Base-by-base conservation (phyloP, 345 rosid species). In the Brassica cretica region DNA sequence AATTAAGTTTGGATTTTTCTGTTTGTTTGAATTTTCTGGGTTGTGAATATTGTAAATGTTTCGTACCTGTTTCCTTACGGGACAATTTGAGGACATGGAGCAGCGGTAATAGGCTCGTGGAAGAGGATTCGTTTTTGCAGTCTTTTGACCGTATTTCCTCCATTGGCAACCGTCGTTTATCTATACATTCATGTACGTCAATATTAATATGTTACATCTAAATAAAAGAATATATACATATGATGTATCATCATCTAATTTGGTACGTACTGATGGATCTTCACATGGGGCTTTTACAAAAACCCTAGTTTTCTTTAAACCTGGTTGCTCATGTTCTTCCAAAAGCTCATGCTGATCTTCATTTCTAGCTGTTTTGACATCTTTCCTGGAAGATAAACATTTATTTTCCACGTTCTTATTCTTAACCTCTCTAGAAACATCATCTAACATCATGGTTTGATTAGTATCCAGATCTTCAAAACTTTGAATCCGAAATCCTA, bases 81-180 rank as follows among this genome's bases (percentile, higher is more conserved):
- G 97, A 79, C 98, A 94, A 61, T 46, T 76, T 4, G 79, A 32
- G 12, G 87, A 84, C 72, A 76, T 73, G 39, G 97, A 89, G 83
- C 98, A 94, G 2, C 98, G 96, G 66, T 94, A 94, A 81, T 94
- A 94, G n/a, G 97, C 96, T 6, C 97, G 85, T 3, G 98, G 98
- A 74, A 93, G 93, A 62, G 97, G 98, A 81, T 91, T 93, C 0
- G 97, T 88, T 82, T 91, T 91, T 2, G 98, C 92, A 83, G 87
- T 86, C 82, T 94, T 94, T 75, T 94, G 98, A 35, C 98, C 98
- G 29, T 94, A 94, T 53, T 94, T 94, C 71, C 98, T 94, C 98
- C 98, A 94, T 49, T 90, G 98, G 56, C 98, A 94, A 55, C 97
- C 97, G 61, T 94, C 98, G 30, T 82, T 86, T 62, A 94, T 89